phyloP scores from a whole-genome alignment of 2,329 filamentous ascomycete species.

The Diaporthe ampelina region DNA sequence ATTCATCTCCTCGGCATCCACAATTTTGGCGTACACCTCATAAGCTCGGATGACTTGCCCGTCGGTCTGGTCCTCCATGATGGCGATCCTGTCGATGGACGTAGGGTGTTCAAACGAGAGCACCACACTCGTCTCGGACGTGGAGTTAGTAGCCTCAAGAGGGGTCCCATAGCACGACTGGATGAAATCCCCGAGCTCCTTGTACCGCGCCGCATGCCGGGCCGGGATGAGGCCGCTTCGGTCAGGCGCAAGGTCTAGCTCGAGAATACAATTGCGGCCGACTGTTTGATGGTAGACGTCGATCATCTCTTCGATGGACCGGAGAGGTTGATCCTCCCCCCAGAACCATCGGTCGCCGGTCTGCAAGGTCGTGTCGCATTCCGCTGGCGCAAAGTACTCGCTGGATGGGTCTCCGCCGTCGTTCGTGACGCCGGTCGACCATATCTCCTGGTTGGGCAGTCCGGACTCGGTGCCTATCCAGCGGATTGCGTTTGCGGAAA shows the following conservation, averaged over 20 bases:
- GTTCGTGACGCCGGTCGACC: conserved; percentile 45
- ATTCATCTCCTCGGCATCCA: conserved; percentile 37
- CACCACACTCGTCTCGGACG: not conserved
- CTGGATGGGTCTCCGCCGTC: conserved; percentile 45
- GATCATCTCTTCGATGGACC: conserved; percentile 45
- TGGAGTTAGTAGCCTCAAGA: conserved; percentile 11
- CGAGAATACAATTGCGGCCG: conserved; percentile 47
- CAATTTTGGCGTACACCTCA: conserved; percentile 43
- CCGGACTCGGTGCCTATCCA: conserved; percentile 47
- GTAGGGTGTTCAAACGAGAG: conserved; percentile 42
- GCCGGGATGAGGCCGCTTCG: conserved; percentile 45
- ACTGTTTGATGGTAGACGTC: conserved; percentile 47
- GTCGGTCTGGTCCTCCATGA: conserved; percentile 48
- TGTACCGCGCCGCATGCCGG: conserved; percentile 45
- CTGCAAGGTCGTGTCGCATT: conserved; percentile 47
- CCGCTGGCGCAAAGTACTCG: conserved; percentile 45
- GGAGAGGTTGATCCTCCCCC: conserved; percentile 44
- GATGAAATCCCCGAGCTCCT: conserved; percentile 46
- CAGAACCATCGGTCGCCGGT: conserved; percentile 46
- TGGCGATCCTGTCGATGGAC: conserved; percentile 44
- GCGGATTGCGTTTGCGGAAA: conserved; percentile 44
- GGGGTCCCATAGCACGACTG: conserved; percentile 31
- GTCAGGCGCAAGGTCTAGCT: conserved; percentile 46
- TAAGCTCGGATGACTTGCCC: conserved; percentile 47
- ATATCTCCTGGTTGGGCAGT: conserved; percentile 45